These are phyloP conservation scores for Tetraselmis chui DNA, from an alignment of 139 green algal species.

Conservation along the genomic window DNA sequence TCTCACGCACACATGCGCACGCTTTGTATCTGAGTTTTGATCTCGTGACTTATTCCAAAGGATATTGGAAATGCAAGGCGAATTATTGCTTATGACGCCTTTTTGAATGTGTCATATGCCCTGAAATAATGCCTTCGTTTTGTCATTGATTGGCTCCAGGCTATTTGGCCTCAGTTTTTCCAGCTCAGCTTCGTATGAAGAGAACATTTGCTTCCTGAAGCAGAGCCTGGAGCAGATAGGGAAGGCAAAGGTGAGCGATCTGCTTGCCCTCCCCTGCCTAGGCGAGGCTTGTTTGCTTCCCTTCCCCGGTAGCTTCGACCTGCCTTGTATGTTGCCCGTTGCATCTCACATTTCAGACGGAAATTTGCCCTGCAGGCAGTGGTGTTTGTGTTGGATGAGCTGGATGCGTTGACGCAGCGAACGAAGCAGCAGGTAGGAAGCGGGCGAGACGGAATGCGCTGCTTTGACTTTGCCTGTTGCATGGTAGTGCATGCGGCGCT, in stretches of 20 bases:
- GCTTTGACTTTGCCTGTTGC: too few relatives aligned
- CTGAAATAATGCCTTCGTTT: too few relatives aligned
- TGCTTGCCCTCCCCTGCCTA: too few relatives aligned
- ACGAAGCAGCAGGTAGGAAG: background rate
- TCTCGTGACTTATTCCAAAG: too few relatives aligned
- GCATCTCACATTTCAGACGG: too few relatives aligned
- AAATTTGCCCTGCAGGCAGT: conserved; percentile 55
- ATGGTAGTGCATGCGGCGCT: too few relatives aligned
- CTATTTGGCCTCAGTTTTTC: conserved; percentile 31
- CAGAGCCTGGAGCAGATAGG: conserved; percentile 54
- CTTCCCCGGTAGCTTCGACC: background rate
- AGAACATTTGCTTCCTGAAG: conserved; percentile 75
- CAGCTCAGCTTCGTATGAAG: conserved; percentile 41
- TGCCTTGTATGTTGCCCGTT: conserved; percentile 18
- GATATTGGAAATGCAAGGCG: too few relatives aligned
- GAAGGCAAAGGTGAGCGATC: conserved; percentile 24
- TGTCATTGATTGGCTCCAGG: conserved; percentile 16
- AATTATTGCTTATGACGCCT: too few relatives aligned
- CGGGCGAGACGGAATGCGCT: too few relatives aligned
- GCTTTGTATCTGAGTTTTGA: too few relatives aligned
- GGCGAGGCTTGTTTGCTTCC: too few relatives aligned
- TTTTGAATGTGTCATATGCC: background rate
- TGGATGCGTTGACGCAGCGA: conserved; percentile 53
- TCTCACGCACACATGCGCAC: too few relatives aligned
- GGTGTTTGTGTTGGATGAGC: conserved; percentile 75